Percentiles rank a stretch among this genome's conserved stretches.
Conservation (phyloP, 2,329 filamentous ascomycete species). For the Nothophaeocryptopus gaeumannii region DNA sequence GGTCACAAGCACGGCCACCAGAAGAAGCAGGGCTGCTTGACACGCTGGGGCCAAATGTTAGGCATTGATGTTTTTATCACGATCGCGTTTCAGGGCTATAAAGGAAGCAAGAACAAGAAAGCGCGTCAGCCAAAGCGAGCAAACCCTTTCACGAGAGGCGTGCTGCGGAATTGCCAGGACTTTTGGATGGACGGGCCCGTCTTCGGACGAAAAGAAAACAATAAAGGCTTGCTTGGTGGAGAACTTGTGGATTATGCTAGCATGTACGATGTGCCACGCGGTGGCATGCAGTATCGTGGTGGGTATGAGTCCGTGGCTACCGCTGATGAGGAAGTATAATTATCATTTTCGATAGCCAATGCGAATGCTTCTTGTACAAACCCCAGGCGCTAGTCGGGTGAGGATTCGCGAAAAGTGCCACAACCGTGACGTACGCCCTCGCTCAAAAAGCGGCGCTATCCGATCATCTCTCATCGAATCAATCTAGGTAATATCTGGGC, state of each 20-base stretch:
- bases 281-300: conserved; percentile 60
- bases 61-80: conserved; percentile 93
- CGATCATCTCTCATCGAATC: too few species aligned
- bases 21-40: conserved; percentile 65
- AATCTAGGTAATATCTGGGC: too few species aligned
- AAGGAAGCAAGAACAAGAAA: conserved; percentile 47
- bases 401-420: too few species aligned
- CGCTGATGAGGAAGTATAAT: conserved; percentile 40
- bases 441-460: too few species aligned
- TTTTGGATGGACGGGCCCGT: conserved; percentile 93
- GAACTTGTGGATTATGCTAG: conserved; percentile 79
- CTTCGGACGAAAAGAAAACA: conserved; percentile 71
- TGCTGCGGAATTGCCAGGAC: conserved; percentile 86
- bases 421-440: too few species aligned
- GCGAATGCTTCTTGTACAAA: too few species aligned
- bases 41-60: conserved; percentile 78
- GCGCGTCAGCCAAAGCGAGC: conserved; percentile 39
- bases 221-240: conserved; percentile 73
- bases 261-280: conserved; percentile 79
- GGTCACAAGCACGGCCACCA: conserved; percentile 46
- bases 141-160: conserved; percentile 83
- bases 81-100: conserved; percentile 75
- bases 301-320: conserved; percentile 60
- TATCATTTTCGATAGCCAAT: neutral
- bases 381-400: too few species aligned